These are phyloP conservation scores for Glycyrrhiza uralensis DNA, from an alignment of 306 rosid species.

Conservation along the genomic window DNA sequence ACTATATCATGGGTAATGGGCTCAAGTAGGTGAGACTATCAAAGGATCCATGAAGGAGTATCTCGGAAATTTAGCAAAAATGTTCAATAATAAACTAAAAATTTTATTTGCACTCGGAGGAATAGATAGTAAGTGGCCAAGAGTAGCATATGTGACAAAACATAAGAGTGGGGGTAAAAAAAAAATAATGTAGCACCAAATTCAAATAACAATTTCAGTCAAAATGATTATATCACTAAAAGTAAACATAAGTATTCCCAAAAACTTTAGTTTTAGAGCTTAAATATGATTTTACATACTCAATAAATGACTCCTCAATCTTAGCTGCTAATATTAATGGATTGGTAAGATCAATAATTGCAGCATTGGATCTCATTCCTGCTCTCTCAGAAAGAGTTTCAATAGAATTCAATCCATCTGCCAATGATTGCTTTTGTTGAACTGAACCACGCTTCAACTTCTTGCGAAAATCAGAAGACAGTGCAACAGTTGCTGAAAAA, in stretches of 20 bases:
- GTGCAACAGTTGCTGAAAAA: slow-evolving; percentile 89
- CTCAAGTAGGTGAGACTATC: background rate
- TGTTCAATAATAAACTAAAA: background rate
- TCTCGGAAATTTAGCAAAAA: slow-evolving; percentile 14
- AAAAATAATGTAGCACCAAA: background rate
- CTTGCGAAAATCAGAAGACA: slow-evolving; percentile 89
- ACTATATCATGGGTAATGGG: background rate
- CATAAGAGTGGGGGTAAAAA: background rate
- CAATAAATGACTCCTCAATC: slow-evolving; percentile 90
- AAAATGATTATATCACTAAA: background rate
- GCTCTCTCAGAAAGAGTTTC: slow-evolving; percentile 86
- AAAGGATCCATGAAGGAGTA: background rate
- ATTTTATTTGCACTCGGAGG: background rate
- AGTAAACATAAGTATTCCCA: background rate
- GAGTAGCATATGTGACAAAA: background rate
- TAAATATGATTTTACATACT: slow-evolving; percentile 54
- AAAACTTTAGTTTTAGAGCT: slow-evolving; percentile 12
- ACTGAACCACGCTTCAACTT: slow-evolving; percentile 68
- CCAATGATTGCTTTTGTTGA: slow-evolving; percentile 52
- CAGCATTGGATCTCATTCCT: slow-evolving; percentile 87
- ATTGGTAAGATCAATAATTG: slow-evolving; percentile 85
- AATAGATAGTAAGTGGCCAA: slow-evolving; percentile 1
- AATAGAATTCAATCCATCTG: slow-evolving; percentile 73
- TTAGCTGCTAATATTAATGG: slow-evolving; percentile 68
- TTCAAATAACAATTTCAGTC: background rate